These are phyloP conservation scores for Isabelozyma pseudorhagii DNA, from an alignment of 805 yeast species.

Conservation along the genomic window DNA sequence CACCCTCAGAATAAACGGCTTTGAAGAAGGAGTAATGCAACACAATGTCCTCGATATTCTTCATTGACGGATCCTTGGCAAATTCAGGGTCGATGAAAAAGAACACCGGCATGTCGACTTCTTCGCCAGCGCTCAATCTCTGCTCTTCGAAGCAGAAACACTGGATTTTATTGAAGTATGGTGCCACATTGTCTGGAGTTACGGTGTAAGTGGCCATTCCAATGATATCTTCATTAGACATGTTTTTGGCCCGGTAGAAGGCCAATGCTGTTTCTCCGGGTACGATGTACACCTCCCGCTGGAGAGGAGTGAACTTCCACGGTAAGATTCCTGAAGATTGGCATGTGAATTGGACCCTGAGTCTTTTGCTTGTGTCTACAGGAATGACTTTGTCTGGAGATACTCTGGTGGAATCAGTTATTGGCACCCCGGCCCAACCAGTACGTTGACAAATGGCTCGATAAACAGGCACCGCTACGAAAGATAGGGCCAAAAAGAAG, in stretches of 20 bases:
- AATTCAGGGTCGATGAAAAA: slow-evolving; percentile 96
- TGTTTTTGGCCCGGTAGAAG: slow-evolving; percentile 87
- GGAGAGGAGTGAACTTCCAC: slow-evolving; percentile 94
- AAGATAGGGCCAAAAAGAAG: slow-evolving; percentile 71
- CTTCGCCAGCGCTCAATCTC: slow-evolving; percentile 89
- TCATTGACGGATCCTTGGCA: slow-evolving; percentile 88
- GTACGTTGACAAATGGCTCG: slow-evolving; percentile 90
- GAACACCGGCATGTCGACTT: slow-evolving; percentile 98
- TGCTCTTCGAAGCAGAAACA: slow-evolving; percentile 99
- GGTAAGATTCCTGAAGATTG: slow-evolving; percentile 89
- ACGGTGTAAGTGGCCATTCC: slow-evolving; percentile 99
- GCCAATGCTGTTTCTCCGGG: slow-evolving; percentile 99
- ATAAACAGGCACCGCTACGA: slow-evolving; percentile 90
- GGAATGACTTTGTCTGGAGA: slow-evolving; percentile 87
- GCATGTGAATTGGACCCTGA: slow-evolving; percentile 83
- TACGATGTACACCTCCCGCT: slow-evolving; percentile 83
- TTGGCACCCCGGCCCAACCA: slow-evolving; percentile 95
- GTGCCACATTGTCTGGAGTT: slow-evolving; percentile 94
- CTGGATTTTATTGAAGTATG: slow-evolving; percentile 93
- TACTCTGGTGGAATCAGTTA: slow-evolving; percentile 76
- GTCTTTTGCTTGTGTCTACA: slow-evolving; percentile 77
- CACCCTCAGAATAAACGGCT: slow-evolving; percentile 45
- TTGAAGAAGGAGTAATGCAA: slow-evolving; percentile 91
- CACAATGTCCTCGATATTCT: slow-evolving; percentile 84
- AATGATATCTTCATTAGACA: slow-evolving; percentile 81